Conservation (phyloP, 495 filamentous ascomycete genomes). For the Sabuloglossum arenarium region DNA sequence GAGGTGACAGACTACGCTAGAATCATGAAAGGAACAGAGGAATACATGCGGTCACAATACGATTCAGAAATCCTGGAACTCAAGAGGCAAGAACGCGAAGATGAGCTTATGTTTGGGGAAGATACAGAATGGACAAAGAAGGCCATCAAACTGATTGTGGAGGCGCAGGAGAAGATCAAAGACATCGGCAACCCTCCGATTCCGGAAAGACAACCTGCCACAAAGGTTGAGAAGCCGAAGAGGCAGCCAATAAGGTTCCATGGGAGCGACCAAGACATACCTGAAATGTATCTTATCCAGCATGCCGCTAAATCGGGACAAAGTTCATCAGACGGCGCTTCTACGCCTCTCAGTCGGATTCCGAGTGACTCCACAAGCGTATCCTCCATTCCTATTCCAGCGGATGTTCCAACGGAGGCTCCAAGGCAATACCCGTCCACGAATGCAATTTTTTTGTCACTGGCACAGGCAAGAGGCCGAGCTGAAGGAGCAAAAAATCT, state of each 20-base stretch:
- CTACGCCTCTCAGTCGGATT: not conserved
- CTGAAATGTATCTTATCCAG: conserved; percentile 32
- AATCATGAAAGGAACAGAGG: conserved; percentile 82
- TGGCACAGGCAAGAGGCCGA: not conserved
- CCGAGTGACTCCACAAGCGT: conserved; percentile 5
- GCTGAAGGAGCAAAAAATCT: conserved; percentile 9
- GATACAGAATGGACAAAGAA: conserved; percentile 81
- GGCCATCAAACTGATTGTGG: conserved; percentile 47
- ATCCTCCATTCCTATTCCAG: not conserved
- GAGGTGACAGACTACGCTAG: conserved; percentile 89
- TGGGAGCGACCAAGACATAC: conserved; percentile 17
- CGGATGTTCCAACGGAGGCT: not conserved
- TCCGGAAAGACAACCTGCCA: conserved; percentile 24
- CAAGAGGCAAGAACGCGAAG: conserved; percentile 55
- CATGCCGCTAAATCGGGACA: conserved; percentile 25
- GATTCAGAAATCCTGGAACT: conserved; percentile 57
- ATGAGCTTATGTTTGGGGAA: conserved; percentile 84
- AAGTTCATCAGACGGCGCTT: conserved; percentile 6
- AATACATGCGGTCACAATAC: conserved; percentile 68
- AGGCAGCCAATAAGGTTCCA: conserved; percentile 21
- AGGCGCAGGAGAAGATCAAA: conserved; percentile 48
- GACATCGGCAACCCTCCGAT: conserved; percentile 53
- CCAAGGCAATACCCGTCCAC: not conserved
- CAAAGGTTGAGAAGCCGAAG: conserved; percentile 21
- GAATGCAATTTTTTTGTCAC: not conserved